These are phyloP conservation scores for Melocanna baccifera DNA, from an alignment of 176 grass and related monocot genomes.

Conservation along the genomic window DNA sequence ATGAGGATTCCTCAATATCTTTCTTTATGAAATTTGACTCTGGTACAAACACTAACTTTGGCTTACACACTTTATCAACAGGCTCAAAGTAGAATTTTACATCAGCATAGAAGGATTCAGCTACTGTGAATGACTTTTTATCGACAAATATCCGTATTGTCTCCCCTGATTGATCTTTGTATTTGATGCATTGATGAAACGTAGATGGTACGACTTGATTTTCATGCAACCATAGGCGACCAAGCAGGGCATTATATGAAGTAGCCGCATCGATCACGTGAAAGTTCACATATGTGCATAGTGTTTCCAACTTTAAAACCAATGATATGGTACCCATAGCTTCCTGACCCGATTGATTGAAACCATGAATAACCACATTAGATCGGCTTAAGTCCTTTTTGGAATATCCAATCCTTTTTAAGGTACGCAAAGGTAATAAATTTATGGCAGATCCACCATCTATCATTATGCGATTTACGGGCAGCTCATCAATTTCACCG, in stretches of 20 bases:
- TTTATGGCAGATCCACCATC: neutral
- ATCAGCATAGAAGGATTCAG: neutral
- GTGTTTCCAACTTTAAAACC: neutral
- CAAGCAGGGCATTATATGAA: neutral
- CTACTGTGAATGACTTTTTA: neutral
- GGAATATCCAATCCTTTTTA: neutral
- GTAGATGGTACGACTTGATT: neutral
- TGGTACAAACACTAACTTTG: neutral
- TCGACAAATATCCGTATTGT: neutral
- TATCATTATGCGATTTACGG: neutral
- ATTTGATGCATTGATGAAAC: neutral
- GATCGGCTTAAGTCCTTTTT: neutral
- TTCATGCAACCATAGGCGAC: neutral
- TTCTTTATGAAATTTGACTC: neutral
- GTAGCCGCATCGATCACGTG: neutral
- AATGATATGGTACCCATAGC: neutral
- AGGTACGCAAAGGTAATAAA: neutral
- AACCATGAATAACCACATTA: neutral
- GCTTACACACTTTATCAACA: neutral
- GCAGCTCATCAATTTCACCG: neutral
- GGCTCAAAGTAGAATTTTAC: neutral
- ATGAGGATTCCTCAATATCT: accelerated
- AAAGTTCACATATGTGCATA: neutral
- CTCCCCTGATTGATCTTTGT: neutral
- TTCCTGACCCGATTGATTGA: neutral